Evolutionary conservation across 208 protist species (phyloP).

Genomic region (Wallacemonas sp.): DNA sequence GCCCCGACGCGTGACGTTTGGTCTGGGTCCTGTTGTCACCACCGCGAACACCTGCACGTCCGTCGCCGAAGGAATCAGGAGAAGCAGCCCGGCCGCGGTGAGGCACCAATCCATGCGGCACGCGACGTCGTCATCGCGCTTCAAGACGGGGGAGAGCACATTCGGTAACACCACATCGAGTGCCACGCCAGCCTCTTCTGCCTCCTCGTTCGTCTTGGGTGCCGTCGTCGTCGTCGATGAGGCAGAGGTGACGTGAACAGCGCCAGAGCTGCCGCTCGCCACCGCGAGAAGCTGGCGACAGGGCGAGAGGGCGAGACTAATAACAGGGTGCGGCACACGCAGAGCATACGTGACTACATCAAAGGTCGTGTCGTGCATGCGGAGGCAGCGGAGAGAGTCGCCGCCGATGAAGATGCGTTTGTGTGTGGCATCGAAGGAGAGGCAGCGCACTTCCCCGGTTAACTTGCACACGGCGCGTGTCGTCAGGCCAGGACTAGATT

Average conservation of each 20-base stretch:
- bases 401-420: constrained; percentile 81
- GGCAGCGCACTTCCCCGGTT: constrained; percentile 73
- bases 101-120: constrained; percentile 67
- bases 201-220: background rate
- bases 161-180: constrained; percentile 30
- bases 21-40: background rate
- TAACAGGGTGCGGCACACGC: constrained; percentile 62
- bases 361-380: constrained; percentile 44
- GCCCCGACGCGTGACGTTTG: background rate
- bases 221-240: constrained; percentile 3
- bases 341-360: constrained; percentile 56
- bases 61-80: constrained; percentile 47
- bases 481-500: constrained; percentile 15
- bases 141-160: constrained; percentile 42
- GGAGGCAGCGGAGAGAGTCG: constrained; percentile 77
- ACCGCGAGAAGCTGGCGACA: constrained; percentile 65
- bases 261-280: constrained; percentile 55
- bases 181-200: background rate
- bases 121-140: constrained; percentile 40
- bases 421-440: constrained; percentile 59
- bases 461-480: constrained; percentile 77
- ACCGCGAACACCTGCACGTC: constrained; percentile 49
- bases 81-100: constrained; percentile 30
- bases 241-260: constrained; percentile 22
- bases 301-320: constrained; percentile 62